phyloP scores from a whole-genome alignment of 768 basidiomycete genomes.

The Lentinula aciculospora region DNA sequence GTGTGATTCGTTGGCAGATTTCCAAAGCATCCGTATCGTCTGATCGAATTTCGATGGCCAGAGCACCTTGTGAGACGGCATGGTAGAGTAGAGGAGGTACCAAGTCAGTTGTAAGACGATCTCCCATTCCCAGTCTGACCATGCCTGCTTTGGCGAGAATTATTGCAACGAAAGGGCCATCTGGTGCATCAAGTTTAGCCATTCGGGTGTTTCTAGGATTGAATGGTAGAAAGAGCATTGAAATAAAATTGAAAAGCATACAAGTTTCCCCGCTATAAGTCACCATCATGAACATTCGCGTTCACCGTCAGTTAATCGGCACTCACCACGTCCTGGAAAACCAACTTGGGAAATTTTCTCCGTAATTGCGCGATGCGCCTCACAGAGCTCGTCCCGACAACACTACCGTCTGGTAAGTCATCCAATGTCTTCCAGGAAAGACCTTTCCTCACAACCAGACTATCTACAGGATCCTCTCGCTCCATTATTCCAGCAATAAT shows the following conservation, averaged over 20 bases:
- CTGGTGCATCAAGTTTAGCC: conserved; percentile 80
- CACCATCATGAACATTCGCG: neutral
- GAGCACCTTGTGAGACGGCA: conserved; percentile 93
- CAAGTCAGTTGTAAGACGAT: conserved; percentile 74
- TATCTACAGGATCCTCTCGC: conserved; percentile 86
- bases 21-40: conserved; percentile 56
- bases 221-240: neutral
- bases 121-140: conserved; percentile 66
- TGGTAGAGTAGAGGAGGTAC: conserved; percentile 71
- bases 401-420: conserved; percentile 82
- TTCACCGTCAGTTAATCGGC: neutral
- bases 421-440: conserved; percentile 62
- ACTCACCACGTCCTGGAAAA: conserved; percentile 87
- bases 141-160: conserved; percentile 94
- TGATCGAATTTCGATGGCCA: conserved; percentile 79
- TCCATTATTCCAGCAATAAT: conserved; percentile 80
- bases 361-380: conserved; percentile 87
- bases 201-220: conserved; percentile 76
- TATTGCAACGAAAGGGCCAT: conserved; percentile 77
- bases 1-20: conserved; percentile 63
- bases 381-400: conserved; percentile 95
- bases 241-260: conserved; percentile 30
- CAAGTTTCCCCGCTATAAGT: conserved; percentile 76
- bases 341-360: conserved; percentile 66
- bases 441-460: conserved; percentile 68